phyloP scores from a whole-genome alignment of 306 rosid genomes.

The Geum urbanum region DNA sequence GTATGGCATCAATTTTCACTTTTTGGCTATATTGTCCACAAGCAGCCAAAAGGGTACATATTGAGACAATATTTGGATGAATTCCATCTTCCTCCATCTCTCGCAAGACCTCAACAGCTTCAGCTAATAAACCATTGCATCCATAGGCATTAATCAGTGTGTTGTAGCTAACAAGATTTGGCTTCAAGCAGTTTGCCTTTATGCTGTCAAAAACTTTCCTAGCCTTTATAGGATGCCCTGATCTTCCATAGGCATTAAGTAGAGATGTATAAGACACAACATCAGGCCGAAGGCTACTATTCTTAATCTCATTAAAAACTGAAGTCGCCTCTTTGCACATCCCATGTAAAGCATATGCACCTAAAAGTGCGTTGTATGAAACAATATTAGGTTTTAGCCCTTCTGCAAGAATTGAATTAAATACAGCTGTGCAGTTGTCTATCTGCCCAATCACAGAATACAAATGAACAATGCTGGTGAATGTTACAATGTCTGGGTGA shows the following conservation, averaged over 20 bases:
- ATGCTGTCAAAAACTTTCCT: conserved; percentile 60
- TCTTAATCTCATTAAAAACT: conserved; percentile 65
- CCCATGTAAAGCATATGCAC: conserved; percentile 85
- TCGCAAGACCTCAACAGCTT: conserved; percentile 72
- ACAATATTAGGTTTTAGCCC: conserved; percentile 78
- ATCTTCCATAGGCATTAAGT: conserved; percentile 85
- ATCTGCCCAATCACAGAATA: conserved; percentile 73
- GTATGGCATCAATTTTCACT: conserved; percentile 78
- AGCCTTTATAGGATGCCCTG: conserved; percentile 68
- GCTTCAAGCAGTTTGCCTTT: conserved; percentile 61
- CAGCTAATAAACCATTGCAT: conserved; percentile 68
- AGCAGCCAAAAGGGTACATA: conserved; percentile 84
- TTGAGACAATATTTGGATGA: conserved; percentile 85
- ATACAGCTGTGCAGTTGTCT: conserved; percentile 68
- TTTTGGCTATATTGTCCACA: conserved; percentile 80
- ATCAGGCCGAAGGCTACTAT: conserved; percentile 68
- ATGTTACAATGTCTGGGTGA: conserved; percentile 81
- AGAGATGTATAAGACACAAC: conserved; percentile 84
- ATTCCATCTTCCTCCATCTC: conserved; percentile 85
- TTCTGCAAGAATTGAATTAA: conserved; percentile 71
- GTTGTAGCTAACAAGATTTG: conserved; percentile 82
- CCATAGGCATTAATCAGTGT: conserved; percentile 91
- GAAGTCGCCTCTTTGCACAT: conserved; percentile 61
- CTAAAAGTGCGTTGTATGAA: conserved; percentile 68
- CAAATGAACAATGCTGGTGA: conserved; percentile 79